Conservation (phyloP, 2,329 filamentous ascomycete species). For the Paraphoma chrysanthemicola region DNA sequence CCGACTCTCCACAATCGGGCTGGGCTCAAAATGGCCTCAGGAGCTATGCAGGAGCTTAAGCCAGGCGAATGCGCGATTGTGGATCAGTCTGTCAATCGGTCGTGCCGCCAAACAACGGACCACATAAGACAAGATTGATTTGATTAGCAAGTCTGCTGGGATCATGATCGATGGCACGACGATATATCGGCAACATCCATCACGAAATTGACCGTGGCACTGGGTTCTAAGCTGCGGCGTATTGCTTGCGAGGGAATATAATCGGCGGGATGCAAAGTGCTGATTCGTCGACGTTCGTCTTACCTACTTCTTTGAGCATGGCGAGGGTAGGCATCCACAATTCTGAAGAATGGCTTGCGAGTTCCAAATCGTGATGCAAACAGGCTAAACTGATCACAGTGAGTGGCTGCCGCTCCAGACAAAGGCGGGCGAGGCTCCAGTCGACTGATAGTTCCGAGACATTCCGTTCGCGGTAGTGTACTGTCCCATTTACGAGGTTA, state of each 20-base stretch:
- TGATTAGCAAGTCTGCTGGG: too few relatives aligned
- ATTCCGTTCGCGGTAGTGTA: constrained; percentile 13
- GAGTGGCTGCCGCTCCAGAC: background rate
- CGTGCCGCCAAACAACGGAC: too few relatives aligned
- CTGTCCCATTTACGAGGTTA: too few relatives aligned
- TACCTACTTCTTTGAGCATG: constrained; percentile 33
- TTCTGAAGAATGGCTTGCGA: constrained; percentile 10
- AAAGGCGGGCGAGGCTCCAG: background rate
- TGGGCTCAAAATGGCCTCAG: too few relatives aligned
- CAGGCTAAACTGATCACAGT: constrained; percentile 34
- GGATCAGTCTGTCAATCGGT: too few relatives aligned
- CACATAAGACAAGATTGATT: too few relatives aligned
- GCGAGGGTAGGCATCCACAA: constrained; percentile 14
- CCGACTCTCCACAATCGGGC: too few relatives aligned
- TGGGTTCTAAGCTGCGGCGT: constrained; percentile 21
- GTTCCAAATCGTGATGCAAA: constrained; percentile 19
- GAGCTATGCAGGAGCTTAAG: too few relatives aligned
- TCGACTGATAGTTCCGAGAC: constrained; percentile 5
- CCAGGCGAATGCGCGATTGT: too few relatives aligned
- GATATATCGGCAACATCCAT: constrained; percentile 11
- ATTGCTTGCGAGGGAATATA: constrained; percentile 3
- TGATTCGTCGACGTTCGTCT: constrained; percentile 22
- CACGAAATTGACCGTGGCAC: constrained; percentile 26
- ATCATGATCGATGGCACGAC: constrained; percentile 16
- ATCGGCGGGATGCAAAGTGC: constrained; percentile 7